Conservation (phyloP, 2,329 filamentous ascomycete genomes). For the Sclerotinia minor region DNA sequence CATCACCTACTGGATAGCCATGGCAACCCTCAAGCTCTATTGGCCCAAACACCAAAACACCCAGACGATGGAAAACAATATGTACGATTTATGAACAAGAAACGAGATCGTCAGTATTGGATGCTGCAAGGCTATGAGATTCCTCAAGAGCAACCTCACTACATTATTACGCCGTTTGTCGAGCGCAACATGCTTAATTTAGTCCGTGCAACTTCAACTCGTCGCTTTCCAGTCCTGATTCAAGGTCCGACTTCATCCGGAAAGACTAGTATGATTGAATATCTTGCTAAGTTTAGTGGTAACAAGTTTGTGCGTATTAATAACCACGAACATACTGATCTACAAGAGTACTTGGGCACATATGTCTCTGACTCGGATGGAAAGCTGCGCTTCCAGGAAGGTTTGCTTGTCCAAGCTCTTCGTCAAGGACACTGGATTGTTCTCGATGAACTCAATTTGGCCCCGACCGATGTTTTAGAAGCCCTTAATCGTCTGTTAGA, state of each 20-base stretch:
- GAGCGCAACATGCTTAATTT: conserved; percentile 93
- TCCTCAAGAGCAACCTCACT: conserved; percentile 75
- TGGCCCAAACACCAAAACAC: conserved; percentile 75
- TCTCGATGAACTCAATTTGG: conserved; percentile 93
- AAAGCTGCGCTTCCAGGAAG: conserved; percentile 87
- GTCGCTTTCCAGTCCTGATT: conserved; percentile 88
- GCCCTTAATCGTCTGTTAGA: conserved; percentile 93
- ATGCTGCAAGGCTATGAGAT: conserved; percentile 71
- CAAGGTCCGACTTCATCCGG: conserved; percentile 96
- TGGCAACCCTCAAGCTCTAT: conserved; percentile 67
- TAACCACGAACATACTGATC: conserved; percentile 97
- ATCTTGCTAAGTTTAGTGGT: conserved; percentile 91
- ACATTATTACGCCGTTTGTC: conserved; percentile 95
- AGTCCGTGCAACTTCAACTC: conserved; percentile 87
- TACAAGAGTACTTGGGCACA: conserved; percentile 95
- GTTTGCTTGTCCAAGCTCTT: conserved; percentile 87
- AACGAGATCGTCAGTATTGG: conserved; percentile 77
- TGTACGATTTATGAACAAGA: conserved; percentile 71
- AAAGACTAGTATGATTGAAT: conserved; percentile 99
- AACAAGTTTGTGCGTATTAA: conserved; percentile 99
- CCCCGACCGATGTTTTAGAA: conserved; percentile 94
- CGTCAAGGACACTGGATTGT: conserved; percentile 97
- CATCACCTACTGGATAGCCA: conserved; percentile 74
- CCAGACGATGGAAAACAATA: conserved; percentile 76
- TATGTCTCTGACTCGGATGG: conserved; percentile 87